A percentile compares a stretch with the other conserved stretches of the same genome.
phyloP scores from a whole-genome alignment of 2,329 filamentous ascomycete species.

The Podosphaera xanthii region DNA sequence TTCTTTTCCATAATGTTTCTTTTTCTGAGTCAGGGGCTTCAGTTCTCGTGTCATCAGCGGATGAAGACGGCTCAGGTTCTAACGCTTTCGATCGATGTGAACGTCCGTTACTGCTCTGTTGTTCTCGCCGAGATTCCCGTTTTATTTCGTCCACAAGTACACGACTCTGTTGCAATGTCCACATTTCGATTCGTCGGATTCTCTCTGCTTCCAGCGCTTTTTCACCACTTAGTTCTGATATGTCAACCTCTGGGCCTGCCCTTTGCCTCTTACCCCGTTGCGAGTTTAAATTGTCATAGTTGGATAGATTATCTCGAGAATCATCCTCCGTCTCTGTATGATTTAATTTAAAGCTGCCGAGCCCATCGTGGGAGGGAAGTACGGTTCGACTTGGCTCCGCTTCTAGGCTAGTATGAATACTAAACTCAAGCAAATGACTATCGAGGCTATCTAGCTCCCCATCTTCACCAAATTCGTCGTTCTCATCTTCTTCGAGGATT shows the following conservation, averaged over 20 bases:
- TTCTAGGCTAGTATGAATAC: constrained; percentile 26
- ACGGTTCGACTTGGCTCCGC: constrained; percentile 26
- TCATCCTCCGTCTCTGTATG: constrained; percentile 27
- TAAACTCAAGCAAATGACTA: constrained; percentile 70
- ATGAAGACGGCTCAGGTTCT: constrained; percentile 15
- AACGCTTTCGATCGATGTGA: constrained; percentile 13
- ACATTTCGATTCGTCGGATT: constrained; percentile 67
- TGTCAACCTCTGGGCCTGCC: constrained; percentile 28
- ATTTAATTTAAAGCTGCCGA: constrained; percentile 61
- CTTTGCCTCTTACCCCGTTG: constrained; percentile 32
- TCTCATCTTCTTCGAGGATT: constrained; percentile 33
- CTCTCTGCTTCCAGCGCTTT: constrained; percentile 45
- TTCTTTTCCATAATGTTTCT: constrained; percentile 54
- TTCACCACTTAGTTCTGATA: constrained; percentile 26
- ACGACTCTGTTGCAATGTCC: constrained; percentile 77
- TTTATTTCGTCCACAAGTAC: constrained; percentile 75
- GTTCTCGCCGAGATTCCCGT: constrained; percentile 52
- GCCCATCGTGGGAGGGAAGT: constrained; percentile 76
- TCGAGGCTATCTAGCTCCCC: constrained; percentile 81
- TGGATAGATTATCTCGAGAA: constrained; percentile 68
- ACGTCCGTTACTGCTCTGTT: constrained; percentile 34
- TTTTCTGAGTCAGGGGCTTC: constrained; percentile 22
- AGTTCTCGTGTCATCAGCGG: constrained; percentile 11
- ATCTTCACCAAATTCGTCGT: constrained; percentile 32
- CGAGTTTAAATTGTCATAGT: constrained; percentile 70